A percentile compares a stretch with the other conserved stretches of the same genome.
Evolutionary conservation across 768 basidiomycete genomes (phyloP).

Genomic region (Mycena belliarum): DNA sequence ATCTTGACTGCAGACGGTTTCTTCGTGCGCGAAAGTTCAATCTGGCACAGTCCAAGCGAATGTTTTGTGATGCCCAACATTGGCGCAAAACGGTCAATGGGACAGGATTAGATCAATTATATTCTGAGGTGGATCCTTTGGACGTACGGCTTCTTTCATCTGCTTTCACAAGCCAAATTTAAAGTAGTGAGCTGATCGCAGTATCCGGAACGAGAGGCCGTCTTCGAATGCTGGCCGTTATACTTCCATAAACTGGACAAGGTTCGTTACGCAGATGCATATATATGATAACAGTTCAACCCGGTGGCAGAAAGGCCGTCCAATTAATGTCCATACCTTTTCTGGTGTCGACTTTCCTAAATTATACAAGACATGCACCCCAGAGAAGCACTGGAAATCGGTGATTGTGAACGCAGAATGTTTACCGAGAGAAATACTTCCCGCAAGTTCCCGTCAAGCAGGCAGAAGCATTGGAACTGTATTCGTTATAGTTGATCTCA

Average conservation of each 20-base stretch:
- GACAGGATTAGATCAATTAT: constrained; percentile 66
- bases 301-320: constrained; percentile 59
- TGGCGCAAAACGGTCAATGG: constrained; percentile 70
- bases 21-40: constrained; percentile 72
- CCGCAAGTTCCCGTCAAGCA: constrained; percentile 60
- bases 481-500: constrained; percentile 69
- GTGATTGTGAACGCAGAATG: constrained; percentile 68
- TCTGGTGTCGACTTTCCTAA: constrained; percentile 59
- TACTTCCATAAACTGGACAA: constrained; percentile 85
- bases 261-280: constrained; percentile 35
- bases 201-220: constrained; percentile 69
- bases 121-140: constrained; percentile 63
- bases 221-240: constrained; percentile 78
- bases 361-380: constrained; percentile 56
- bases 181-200: constrained; percentile 24
- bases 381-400: constrained; percentile 63
- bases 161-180: not conserved
- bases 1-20: too few relatives aligned
- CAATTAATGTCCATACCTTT: constrained; percentile 67
- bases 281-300: not conserved
- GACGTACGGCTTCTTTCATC: constrained; percentile 50
- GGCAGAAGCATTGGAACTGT: constrained; percentile 50
- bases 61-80: constrained; percentile 66
- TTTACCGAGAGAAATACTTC: constrained; percentile 65
- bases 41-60: constrained; percentile 56